These are phyloP conservation scores for Fraxinus nigra DNA, from an alignment of 305 asterid species.

Conservation along the genomic window DNA sequence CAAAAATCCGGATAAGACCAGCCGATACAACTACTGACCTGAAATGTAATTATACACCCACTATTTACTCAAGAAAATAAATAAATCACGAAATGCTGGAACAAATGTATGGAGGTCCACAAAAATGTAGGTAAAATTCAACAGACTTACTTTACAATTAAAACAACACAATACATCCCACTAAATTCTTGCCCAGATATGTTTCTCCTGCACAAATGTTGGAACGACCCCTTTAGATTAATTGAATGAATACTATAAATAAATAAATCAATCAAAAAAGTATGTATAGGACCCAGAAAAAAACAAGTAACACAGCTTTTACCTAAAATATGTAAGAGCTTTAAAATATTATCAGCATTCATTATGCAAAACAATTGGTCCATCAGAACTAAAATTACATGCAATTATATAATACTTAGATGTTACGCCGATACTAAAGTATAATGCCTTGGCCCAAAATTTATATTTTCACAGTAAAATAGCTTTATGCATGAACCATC, in stretches of 20 bases:
- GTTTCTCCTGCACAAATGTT: slow-evolving; percentile 70
- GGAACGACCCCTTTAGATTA: background rate
- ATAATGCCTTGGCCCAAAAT: background rate
- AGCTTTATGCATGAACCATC: background rate
- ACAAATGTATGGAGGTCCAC: background rate
- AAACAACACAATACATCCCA: slow-evolving; percentile 91
- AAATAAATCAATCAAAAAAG: background rate
- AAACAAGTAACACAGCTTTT: background rate
- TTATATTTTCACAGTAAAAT: background rate
- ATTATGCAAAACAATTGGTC: background rate
- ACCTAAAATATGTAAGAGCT: background rate
- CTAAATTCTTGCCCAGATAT: slow-evolving; percentile 98
- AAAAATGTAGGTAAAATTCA: slow-evolving; percentile 4
- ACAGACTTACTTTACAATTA: slow-evolving; percentile 70
- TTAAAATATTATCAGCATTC: background rate
- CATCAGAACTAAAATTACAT: background rate
- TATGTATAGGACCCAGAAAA: background rate
- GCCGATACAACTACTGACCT: slow-evolving; percentile 93
- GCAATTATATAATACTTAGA: background rate
- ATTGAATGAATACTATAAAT: background rate
- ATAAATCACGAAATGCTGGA: slow-evolving; percentile 1
- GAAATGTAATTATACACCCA: slow-evolving; percentile 28
- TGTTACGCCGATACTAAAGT: background rate
- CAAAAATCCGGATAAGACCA: slow-evolving; percentile 89
- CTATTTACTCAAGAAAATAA: background rate